Evolutionary conservation across 2,329 filamentous ascomycete genomes (phyloP).

Genomic region (Alternaria dauci): DNA sequence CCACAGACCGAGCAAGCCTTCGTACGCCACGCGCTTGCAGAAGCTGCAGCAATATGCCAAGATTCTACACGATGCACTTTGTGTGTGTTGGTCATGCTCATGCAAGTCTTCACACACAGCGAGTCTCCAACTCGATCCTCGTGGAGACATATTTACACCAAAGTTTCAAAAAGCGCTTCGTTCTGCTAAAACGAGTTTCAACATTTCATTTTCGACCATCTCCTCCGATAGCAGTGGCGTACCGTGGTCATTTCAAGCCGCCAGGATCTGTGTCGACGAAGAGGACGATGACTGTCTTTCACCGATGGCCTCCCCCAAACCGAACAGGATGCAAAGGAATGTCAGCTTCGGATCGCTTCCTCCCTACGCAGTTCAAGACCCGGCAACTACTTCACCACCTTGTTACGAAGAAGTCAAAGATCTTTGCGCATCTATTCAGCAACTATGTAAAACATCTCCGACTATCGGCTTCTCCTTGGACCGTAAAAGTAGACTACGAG

Average conservation of each 20-base stretch:
- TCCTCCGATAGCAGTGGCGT: constrained; percentile 17
- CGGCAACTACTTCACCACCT: constrained; percentile 15
- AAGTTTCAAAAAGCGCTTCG: constrained; percentile 21
- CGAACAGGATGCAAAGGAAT: constrained; percentile 31
- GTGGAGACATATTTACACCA: constrained; percentile 36
- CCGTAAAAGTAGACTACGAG: constrained; percentile 41
- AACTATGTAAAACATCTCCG: constrained; percentile 32
- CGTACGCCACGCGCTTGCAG: constrained; percentile 44
- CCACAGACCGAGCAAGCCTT: constrained; percentile 46
- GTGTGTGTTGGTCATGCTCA: constrained; percentile 45
- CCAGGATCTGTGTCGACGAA: constrained; percentile 44
- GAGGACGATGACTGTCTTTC: constrained; percentile 27
- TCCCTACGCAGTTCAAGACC: constrained; percentile 41
- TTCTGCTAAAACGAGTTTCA: constrained; percentile 41
- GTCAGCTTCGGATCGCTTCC: constrained; percentile 48
- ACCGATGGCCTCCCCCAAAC: constrained; percentile 24
- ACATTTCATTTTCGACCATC: constrained; percentile 42
- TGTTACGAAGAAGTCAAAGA: constrained; percentile 45
- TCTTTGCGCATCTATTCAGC: constrained; percentile 46
- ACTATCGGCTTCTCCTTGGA: constrained; percentile 48
- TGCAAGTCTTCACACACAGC: constrained; percentile 45
- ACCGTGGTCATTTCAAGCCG: constrained; percentile 45
- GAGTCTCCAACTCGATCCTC: constrained; percentile 45
- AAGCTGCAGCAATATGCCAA: constrained; percentile 47
- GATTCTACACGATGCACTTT: constrained; percentile 41